Percentiles rank a stretch among this genome's conserved stretches.
Conservation (phyloP, 2,329 filamentous ascomycete species). For the Huntiella omanensis region DNA sequence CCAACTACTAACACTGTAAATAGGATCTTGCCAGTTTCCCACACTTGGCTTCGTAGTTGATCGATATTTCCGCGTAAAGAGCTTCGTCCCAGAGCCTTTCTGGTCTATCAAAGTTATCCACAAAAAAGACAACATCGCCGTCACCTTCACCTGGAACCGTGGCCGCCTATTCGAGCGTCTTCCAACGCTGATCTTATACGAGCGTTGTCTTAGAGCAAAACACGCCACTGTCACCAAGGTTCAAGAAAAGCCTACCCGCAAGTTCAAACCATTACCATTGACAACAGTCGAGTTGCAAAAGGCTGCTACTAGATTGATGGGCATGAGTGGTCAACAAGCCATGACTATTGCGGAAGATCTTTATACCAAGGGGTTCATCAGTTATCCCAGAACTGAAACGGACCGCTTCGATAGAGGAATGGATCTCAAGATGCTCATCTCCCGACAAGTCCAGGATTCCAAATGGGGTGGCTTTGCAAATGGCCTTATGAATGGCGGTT, state of each 20-base stretch:
- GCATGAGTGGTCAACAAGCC: slow-evolving; percentile 77
- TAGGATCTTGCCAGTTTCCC: slow-evolving; percentile 86
- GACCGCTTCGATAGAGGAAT: slow-evolving; percentile 88
- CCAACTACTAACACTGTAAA: background rate
- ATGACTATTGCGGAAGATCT: slow-evolving; percentile 76
- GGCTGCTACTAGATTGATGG: slow-evolving; percentile 71
- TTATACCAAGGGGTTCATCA: slow-evolving; percentile 91
- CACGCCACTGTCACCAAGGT: slow-evolving; percentile 67
- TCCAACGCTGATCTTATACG: slow-evolving; percentile 62
- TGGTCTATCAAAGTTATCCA: slow-evolving; percentile 83
- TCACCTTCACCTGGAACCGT: slow-evolving; percentile 69
- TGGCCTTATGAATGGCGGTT: slow-evolving; percentile 53
- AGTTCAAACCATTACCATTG: slow-evolving; percentile 82
- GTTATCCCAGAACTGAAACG: slow-evolving; percentile 92
- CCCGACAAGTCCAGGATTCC: slow-evolving; percentile 62
- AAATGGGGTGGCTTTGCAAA: slow-evolving; percentile 71
- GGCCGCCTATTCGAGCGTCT: slow-evolving; percentile 76
- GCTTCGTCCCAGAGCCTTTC: slow-evolving; percentile 81
- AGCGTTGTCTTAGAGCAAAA: slow-evolving; percentile 62
- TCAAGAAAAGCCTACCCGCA: slow-evolving; percentile 76
- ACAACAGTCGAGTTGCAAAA: slow-evolving; percentile 96
- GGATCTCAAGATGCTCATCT: slow-evolving; percentile 58
- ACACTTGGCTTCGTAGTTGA: slow-evolving; percentile 95
- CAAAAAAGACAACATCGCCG: slow-evolving; percentile 55
- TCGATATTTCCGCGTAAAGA: slow-evolving; percentile 80